These are phyloP conservation scores for Ophiostoma pallidulum DNA, from an alignment of 2,329 filamentous ascomycete genomes.

Conservation along the genomic window DNA sequence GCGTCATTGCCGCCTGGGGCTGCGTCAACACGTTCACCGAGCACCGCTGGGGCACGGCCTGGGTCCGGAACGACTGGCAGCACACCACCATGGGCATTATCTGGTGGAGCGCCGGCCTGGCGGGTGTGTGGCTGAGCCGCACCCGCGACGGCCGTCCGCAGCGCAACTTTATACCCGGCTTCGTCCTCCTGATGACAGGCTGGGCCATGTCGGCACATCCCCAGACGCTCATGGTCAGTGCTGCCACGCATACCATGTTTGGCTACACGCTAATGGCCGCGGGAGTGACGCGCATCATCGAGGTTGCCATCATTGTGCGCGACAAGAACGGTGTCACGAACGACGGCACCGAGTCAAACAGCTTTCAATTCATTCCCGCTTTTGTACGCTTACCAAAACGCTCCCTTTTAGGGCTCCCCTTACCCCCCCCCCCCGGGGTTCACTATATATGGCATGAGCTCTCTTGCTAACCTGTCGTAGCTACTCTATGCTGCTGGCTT, in stretches of 20 bases:
- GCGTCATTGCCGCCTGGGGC: conserved; percentile 88
- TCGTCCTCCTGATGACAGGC: conserved; percentile 85
- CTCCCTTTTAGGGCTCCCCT: too few species aligned
- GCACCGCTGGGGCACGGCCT: conserved; percentile 81
- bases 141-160: conserved; percentile 76
- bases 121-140: conserved; percentile 85
- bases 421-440: too few species aligned
- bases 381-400: conserved; percentile 50
- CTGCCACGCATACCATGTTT: conserved; percentile 80
- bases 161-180: conserved; percentile 84
- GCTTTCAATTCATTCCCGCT: conserved; percentile 46
- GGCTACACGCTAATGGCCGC: conserved; percentile 93
- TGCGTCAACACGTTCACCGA: conserved; percentile 98
- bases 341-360: conserved; percentile 60
- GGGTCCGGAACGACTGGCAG: conserved; percentile 91
- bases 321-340: conserved; percentile 58
- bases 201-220: conserved; percentile 94
- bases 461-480: conserved; percentile 35
- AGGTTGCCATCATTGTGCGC: conserved; percentile 77
- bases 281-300: conserved; percentile 74
- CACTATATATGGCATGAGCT: too few species aligned
- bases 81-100: conserved; percentile 99
- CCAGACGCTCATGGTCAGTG: conserved; percentile 73
- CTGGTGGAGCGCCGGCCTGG: conserved; percentile 91
- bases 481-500: conserved; percentile 87